Base-by-base conservation (phyloP, 306 rosid genomes). In the Medicago truncatula region DNA sequence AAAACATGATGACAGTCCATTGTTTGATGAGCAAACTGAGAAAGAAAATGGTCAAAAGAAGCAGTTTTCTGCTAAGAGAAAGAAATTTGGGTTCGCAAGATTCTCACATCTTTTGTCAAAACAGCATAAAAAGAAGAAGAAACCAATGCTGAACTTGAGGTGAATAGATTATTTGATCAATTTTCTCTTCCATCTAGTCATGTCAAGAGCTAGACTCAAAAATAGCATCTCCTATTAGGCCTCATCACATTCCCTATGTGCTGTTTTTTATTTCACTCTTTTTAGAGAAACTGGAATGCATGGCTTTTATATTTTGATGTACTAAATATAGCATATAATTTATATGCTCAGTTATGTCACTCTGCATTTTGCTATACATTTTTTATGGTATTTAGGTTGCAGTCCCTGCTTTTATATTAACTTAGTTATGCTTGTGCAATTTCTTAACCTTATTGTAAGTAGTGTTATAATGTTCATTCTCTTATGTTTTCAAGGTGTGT, bases 81-180 rank as follows among this genome's bases (percentile, higher is more conserved):
- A 89, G 93, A 92, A 92, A 85, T 92, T 87, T 9, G 97, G 97
- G 73, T 89, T 96, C 38, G 83, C 86, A 10, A 79, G 85, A 78
- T 76, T 92, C 84, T 86, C 98, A 0, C 84, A 78, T 49, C 87
- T 92, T 73, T 47, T 92, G 92, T 71, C 85, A 12, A 90, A 90
- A 79, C 89, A 88, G n/a, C 84, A 44, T n/a, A 67, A 64, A 21
- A 64, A 44, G 41, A 71, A 70, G 74, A 90, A 90, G 82, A 88
- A 81, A 85, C 83, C 88, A 66, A 70, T 82, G 39, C 63, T 72
- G 67, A 74, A 85, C 83, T 86, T 87, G 91, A 92, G 84, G 89
- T 90, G 81, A 89, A 88, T 64, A 28, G 2, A 47, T 43, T 64
- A 21, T 16, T 46, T 46, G 36, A 21, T 10, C 20, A 50, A 15